Percentiles rank a stretch among this genome's conserved stretches.
These are phyloP conservation scores for Magnusiomyces fungicola DNA, from an alignment of 1,139 yeast species.

Conservation along the genomic window DNA sequence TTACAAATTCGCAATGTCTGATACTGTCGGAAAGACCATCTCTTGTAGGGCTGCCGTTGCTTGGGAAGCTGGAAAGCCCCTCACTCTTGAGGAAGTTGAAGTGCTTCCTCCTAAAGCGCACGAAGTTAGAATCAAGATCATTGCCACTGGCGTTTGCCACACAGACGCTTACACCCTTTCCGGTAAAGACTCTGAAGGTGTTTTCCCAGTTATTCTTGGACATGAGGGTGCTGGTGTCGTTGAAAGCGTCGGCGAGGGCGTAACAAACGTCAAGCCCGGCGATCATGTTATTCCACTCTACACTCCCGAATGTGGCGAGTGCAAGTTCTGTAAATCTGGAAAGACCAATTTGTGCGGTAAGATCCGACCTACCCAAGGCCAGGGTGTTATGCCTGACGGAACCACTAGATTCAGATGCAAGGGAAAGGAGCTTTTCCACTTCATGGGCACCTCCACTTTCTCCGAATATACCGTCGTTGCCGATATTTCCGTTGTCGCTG, in stretches of 20 bases:
- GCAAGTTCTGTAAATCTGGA: slow-evolving; percentile 92
- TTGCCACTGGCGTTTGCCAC: slow-evolving; percentile 93
- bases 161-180: slow-evolving; percentile 95
- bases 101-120: slow-evolving; percentile 94
- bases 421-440: slow-evolving; percentile 78
- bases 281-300: slow-evolving; percentile 87
- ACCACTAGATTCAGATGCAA: slow-evolving; percentile 66
- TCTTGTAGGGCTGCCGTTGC: slow-evolving; percentile 95
- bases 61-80: slow-evolving; percentile 85
- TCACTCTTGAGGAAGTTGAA: slow-evolving; percentile 76
- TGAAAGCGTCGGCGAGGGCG: slow-evolving; percentile 89
- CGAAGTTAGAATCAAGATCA: slow-evolving; percentile 87
- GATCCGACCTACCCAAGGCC: slow-evolving; percentile 86
- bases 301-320: slow-evolving; percentile 93
- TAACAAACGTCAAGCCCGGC: slow-evolving; percentile 76
- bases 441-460: slow-evolving; percentile 97
- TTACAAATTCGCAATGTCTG: slow-evolving; percentile 8
- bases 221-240: slow-evolving; percentile 98
- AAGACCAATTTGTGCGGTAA: slow-evolving; percentile 92
- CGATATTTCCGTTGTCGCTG: slow-evolving; percentile 94
- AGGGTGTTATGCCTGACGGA: slow-evolving; percentile 94
- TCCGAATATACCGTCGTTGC: slow-evolving; percentile 97
- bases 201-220: slow-evolving; percentile 78
- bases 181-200: slow-evolving; percentile 95
- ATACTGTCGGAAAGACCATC: slow-evolving; percentile 48